Evolutionary conservation across 352 stramenopile species (phyloP), one percentile per base, ranked within the genome.

Genomic region (Paralagenidium karlingii): DNA sequence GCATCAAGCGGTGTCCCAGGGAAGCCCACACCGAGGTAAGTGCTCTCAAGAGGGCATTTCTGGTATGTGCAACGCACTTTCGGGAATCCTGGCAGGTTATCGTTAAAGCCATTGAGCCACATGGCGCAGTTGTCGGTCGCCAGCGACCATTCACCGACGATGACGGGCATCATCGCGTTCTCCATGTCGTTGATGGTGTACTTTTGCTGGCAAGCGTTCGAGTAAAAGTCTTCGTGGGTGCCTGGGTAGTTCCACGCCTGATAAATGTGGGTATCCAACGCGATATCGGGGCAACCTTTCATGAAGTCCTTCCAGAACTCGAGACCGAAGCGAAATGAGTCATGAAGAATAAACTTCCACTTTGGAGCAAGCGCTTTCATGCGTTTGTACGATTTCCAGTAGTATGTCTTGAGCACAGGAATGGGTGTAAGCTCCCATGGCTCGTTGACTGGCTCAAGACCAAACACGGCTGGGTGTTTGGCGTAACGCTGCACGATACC

Each of bases 311-410:
- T 67, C 70, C 69, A 86, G 48, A 68, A 76, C 43, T 77, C 39
- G 0, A 82, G 49, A 4, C 60, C 64, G 40, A 98, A 96, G 33
- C 86, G 76, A 64, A 98, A 98, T 34, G 82, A 96, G 65, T 98
- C 92, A 63, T 97, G 89, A 44, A 97, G 85, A 38, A 97, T 79
- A 49, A 96, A 97, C 51, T 96, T 96, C 92, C 92, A 98, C 36
- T 94, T 79, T 0, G 88, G 89, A 13, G 89, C 92, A 20, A 82
- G 61, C 33, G 61, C 64, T 54, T 96, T 95, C 21, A 97, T 71
- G 43, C 90, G 87, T 46, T 96, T 84, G 64, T 98, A 97, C 30
- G 79, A 84, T 55, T 97, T 91, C 89, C 87, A 97, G 67, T 98
- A 98, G 58, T 96, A 98, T 15, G 90, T 60, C 55, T 96, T 96